Percentiles rank a stretch among this genome's conserved stretches.
phyloP scores from a whole-genome alignment of 371 early-diverging fungal genomes.

The Lichtheimia ornata region DNA sequence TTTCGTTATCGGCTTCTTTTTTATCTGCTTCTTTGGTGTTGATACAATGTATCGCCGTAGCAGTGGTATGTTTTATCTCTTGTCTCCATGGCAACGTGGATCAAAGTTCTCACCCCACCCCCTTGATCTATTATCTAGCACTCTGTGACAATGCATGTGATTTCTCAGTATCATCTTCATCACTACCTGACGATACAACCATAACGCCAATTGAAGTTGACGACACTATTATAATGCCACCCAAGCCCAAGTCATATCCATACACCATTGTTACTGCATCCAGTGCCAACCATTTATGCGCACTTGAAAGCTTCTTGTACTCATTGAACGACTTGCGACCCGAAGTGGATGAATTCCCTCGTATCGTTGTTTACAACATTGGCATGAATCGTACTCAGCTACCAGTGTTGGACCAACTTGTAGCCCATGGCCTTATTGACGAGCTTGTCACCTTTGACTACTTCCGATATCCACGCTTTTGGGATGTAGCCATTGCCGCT shows the following conservation, averaged over 20 bases:
- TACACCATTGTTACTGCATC: conserved; percentile 66
- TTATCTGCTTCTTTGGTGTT: conserved; percentile 10
- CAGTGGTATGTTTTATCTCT: not conserved
- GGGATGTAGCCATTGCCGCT: conserved; percentile 59
- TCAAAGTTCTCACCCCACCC: too few species aligned
- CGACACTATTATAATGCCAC: not conserved
- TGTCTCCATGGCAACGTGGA: too few species aligned
- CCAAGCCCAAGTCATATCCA: conserved; percentile 22
- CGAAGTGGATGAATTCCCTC: conserved; percentile 39
- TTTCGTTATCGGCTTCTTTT: conserved; percentile 15
- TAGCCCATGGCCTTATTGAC: conserved; percentile 40
- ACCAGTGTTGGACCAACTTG: conserved; percentile 47
- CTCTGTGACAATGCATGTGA: not conserved
- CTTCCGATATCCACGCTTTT: conserved; percentile 58
- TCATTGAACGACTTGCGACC: conserved; percentile 42
- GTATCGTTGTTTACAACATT: conserved; percentile 53
- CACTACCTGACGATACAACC: not conserved
- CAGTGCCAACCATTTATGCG: conserved; percentile 64
- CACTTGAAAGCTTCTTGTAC: conserved; percentile 62
- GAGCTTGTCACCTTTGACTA: conserved; percentile 57
- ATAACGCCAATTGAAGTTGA: not conserved
- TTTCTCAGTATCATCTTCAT: not conserved
- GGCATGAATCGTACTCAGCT: conserved; percentile 54
- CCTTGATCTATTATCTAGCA: not conserved
- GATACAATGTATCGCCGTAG: not conserved